Base-by-base conservation (phyloP, 106 monocot species). In the Dioscorea dumetorum region DNA sequence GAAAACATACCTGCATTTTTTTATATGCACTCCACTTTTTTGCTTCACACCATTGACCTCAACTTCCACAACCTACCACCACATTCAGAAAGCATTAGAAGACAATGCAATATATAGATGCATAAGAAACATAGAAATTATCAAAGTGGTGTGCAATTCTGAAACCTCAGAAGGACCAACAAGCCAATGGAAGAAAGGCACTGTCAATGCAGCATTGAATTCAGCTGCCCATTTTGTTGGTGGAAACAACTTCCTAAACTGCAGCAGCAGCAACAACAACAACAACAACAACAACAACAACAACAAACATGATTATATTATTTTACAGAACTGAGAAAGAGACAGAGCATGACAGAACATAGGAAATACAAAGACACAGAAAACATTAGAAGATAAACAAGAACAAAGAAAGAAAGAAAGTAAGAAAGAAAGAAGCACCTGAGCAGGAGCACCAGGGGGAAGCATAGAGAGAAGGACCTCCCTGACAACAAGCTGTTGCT, bases 101-200 rank as follows among this genome's bases (percentile, higher is more conserved):
- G 28, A 28, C 28, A 28, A 28, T 28, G 28, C 28, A n/a, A n/a
- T n/a, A n/a, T n/a, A n/a, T n/a, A n/a, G n/a, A n/a, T n/a, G 28
- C 28, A 28, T 1, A 28, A 28, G 28, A 28, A 28, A 28, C 3
- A 28, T 28, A 28, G 3, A 28, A 28, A 28, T 28, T 28, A 28
- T 28, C 28, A 28, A 28, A 28, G 28, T 28, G 28, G 3, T 28
- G 28, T 28, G 3, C 3, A 4, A n/a, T n/a, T n/a, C n/a, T 5
- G 23, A 23, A 53, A 95, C 91, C 87, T 99, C 92, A 22, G 97
- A 90, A 31, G 97, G 92, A n/a, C 92, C 97, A 49, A 99, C 97
- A 48, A 99, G 62, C 97, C 97, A 99, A 19, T 87, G 71, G 82
- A 99, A 99, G 80, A 92, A 99, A 24, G 97, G 97, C 28, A 92